Percentiles rank a stretch among this genome's conserved stretches.
These are phyloP conservation scores for Alternaria sp. DNA, from an alignment of 2,329 filamentous ascomycete genomes.

Conservation along the genomic window DNA sequence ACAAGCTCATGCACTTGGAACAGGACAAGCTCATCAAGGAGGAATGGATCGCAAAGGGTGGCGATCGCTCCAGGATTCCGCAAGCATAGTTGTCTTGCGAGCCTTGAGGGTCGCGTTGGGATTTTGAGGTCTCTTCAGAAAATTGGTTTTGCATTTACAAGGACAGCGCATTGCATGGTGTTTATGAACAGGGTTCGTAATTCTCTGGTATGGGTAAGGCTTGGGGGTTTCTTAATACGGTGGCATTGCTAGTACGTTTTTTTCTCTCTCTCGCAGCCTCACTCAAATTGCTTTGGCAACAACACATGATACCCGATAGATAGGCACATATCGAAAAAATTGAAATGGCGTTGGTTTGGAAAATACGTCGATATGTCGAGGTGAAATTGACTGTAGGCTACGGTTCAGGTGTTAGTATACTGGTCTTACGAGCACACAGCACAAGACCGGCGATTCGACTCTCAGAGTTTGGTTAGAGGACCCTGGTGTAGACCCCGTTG, in stretches of 20 bases:
- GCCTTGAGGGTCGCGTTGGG: background rate
- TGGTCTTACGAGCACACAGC: no score
- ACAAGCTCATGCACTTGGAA: slow-evolving; percentile 83
- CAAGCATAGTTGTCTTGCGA: slow-evolving; percentile 11
- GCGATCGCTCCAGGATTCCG: slow-evolving; percentile 76
- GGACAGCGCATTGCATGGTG: slow-evolving; percentile 1
- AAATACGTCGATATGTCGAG: background rate
- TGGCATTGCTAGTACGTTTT: background rate
- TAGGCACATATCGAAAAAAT: slow-evolving; percentile 8
- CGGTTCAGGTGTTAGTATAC: no score
- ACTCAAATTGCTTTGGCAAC: slow-evolving; percentile 7
- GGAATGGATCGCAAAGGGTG: slow-evolving; percentile 78
- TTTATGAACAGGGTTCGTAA: background rate
- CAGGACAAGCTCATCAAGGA: slow-evolving; percentile 77
- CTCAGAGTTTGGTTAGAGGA: background rate
- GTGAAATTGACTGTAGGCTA: background rate
- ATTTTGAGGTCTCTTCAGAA: background rate
- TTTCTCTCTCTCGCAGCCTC: background rate
- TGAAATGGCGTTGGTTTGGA: slow-evolving; percentile 6
- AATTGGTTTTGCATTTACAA: background rate
- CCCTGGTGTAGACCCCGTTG: background rate
- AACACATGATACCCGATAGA: slow-evolving; percentile 22
- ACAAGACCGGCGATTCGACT: background rate
- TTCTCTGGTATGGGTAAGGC: background rate
- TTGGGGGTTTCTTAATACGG: background rate